Conservation (phyloP, 441 rosid genomes). For the Jatropha podagrica region DNA sequence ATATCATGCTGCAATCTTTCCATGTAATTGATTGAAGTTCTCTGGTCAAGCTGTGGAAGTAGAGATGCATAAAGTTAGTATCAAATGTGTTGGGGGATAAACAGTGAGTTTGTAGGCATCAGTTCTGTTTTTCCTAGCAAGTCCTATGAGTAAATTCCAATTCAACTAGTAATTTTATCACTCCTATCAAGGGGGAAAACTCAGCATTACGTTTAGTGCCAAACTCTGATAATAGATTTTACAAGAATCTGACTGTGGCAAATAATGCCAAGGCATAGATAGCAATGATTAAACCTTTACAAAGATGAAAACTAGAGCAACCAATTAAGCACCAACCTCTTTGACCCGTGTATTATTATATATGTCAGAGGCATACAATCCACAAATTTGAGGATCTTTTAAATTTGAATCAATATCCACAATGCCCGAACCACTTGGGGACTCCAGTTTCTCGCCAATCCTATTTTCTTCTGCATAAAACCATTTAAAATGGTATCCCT, state of each 20-base stretch:
- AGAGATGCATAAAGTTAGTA: constrained; percentile 21
- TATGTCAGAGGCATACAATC: constrained; percentile 76
- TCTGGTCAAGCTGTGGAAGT: constrained; percentile 62
- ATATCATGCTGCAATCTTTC: constrained; percentile 76
- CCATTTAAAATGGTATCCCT: constrained; percentile 20
- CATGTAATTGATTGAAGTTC: constrained; percentile 75
- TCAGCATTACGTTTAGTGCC: neutral
- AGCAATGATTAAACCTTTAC: neutral
- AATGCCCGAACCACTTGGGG: constrained; percentile 35
- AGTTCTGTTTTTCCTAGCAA: constrained; percentile 5
- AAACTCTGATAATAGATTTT: constrained; percentile 10
- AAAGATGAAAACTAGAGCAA: constrained; percentile 11
- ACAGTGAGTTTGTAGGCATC: neutral
- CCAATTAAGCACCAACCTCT: constrained; percentile 57
- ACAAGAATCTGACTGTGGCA: neutral
- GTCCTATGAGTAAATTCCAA: neutral
- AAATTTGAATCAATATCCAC: constrained; percentile 69
- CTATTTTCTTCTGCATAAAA: constrained; percentile 53
- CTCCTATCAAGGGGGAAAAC: neutral
- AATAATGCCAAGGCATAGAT: neutral
- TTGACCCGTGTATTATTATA: constrained; percentile 51
- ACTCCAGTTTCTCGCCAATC: constrained; percentile 33
- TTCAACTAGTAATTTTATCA: neutral
- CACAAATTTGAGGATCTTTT: constrained; percentile 71
- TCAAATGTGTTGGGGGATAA: neutral